A percentile compares a stretch with the other conserved stretches of the same genome.
Evolutionary conservation across 2,329 filamentous ascomycete genomes (phyloP).

Genomic region (Penicillium sp.): DNA sequence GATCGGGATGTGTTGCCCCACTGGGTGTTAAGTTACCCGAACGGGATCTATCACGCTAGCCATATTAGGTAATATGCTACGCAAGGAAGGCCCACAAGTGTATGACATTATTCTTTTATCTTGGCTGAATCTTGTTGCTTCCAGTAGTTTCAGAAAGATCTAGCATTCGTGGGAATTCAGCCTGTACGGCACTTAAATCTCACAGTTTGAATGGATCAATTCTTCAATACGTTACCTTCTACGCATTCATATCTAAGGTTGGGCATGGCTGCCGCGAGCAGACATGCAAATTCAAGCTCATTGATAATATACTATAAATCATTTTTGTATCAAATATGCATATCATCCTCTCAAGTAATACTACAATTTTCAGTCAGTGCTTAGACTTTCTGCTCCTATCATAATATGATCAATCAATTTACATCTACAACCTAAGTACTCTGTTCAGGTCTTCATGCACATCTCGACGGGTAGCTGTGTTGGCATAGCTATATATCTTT

Average conservation of each 20-base stretch:
- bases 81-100: slow-evolving; percentile 8
- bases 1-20: slow-evolving; percentile 18
- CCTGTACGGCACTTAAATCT: background rate
- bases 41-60: slow-evolving; percentile 24
- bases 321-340: background rate
- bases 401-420: background rate
- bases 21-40: slow-evolving; percentile 26
- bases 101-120: background rate
- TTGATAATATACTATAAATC: background rate
- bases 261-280: background rate
- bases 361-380: background rate
- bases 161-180: background rate
- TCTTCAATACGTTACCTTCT: background rate
- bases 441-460: background rate
- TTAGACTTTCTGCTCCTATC: background rate
- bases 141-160: background rate
- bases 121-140: background rate
- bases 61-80: slow-evolving; percentile 31
- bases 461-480: background rate
- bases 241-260: background rate
- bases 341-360: too few relatives aligned
- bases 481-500: background rate
- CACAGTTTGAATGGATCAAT: background rate
- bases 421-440: background rate
- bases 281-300: background rate